These are phyloP conservation scores for Choanephora cucurbitarum DNA, from an alignment of 371 early-diverging fungal species.

Conservation along the genomic window DNA sequence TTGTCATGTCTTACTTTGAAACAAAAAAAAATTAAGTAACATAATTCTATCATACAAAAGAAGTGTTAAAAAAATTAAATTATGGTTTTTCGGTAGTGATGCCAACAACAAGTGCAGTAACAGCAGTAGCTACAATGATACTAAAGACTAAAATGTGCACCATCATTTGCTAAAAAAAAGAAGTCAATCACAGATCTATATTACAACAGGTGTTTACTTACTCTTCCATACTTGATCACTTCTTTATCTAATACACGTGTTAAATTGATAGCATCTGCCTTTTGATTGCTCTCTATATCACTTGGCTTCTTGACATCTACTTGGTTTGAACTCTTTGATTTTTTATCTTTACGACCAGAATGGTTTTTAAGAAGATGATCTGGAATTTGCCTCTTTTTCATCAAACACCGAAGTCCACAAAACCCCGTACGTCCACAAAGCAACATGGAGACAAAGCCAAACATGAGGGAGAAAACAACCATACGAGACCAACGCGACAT, in stretches of 20 bases:
- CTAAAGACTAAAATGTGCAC: constrained; percentile 8
- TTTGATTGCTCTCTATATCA: constrained; percentile 7
- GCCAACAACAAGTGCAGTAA: constrained; percentile 6
- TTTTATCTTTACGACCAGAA: background rate
- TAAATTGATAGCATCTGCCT: background rate
- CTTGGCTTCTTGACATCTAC: background rate
- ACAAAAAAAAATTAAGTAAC: too few relatives aligned
- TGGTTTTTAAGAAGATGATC: constrained; percentile 6
- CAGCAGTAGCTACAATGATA: background rate
- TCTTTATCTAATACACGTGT: constrained; percentile 15
- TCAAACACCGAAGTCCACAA: constrained; percentile 11
- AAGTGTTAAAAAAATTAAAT: too few relatives aligned
- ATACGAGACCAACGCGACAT: constrained; percentile 14
- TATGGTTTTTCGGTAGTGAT: constrained; percentile 12
- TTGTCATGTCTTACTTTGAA: too few relatives aligned
- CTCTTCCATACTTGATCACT: constrained; percentile 9
- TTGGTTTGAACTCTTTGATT: background rate
- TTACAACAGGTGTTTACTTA: background rate
- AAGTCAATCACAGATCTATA: background rate
- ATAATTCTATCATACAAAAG: background rate
- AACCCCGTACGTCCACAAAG: constrained; percentile 17
- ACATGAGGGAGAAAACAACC: constrained; percentile 12
- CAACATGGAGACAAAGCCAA: constrained; percentile 3
- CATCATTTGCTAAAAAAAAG: constrained; percentile 7
- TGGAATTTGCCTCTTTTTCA: constrained; percentile 15